Conservation (phyloP, 805 yeast species). For the Kluyveromyces starmeri region DNA sequence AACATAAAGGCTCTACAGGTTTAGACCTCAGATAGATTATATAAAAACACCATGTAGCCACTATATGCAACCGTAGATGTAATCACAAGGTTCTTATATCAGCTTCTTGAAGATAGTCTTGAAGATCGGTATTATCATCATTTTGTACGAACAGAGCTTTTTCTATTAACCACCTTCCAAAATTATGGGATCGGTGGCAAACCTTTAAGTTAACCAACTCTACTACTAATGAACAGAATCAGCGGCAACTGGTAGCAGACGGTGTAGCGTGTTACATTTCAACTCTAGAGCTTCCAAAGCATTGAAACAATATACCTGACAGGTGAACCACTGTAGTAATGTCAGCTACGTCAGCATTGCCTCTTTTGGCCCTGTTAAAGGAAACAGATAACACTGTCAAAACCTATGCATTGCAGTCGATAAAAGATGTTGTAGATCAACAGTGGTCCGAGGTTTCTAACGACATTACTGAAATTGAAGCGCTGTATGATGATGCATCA, state of each 20-base stretch:
- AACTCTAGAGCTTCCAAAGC: background rate
- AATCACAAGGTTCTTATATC: no score
- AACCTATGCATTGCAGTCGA: slow-evolving; percentile 73
- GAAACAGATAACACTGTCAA: slow-evolving; percentile 75
- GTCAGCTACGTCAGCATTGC: slow-evolving; percentile 76
- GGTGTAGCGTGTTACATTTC: no score
- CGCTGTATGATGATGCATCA: slow-evolving; percentile 72
- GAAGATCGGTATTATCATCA: no score
- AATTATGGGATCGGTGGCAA: background rate
- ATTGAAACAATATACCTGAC: background rate
- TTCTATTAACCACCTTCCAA: background rate
- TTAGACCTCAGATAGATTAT: no score
- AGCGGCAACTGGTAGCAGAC: no score
- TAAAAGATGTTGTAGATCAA: slow-evolving; percentile 77
- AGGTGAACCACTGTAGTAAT: slow-evolving; percentile 8
- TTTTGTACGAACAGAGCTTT: background rate
- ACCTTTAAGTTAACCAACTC: background rate
- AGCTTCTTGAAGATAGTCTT: background rate
- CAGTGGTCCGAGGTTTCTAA: slow-evolving; percentile 98
- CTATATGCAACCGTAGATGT: no score
- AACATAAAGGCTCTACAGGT: no score
- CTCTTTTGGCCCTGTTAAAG: slow-evolving; percentile 78
- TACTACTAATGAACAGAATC: no score
- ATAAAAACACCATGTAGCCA: no score
- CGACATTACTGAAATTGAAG: slow-evolving; percentile 79